These are phyloP conservation scores for Mesotaenium endlicherianum DNA, from an alignment of 139 green algal species.

Conservation along the genomic window DNA sequence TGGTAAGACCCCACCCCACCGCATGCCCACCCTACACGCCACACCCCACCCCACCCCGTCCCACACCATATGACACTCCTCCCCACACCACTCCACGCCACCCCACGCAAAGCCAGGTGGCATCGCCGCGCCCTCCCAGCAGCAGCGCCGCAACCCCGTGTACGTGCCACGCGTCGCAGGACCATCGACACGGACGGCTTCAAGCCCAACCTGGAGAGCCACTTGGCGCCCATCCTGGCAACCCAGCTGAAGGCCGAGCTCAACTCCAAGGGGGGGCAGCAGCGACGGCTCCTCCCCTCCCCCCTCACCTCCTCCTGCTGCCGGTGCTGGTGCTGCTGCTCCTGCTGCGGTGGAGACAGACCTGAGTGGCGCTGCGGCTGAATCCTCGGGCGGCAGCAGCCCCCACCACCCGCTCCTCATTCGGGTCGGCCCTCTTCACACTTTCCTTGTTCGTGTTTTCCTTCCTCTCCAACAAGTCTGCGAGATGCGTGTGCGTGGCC, in stretches of 20 bases:
- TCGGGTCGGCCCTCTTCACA: slow-evolving; percentile 14
- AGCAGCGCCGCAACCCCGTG: too few species aligned
- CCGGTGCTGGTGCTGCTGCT: background rate
- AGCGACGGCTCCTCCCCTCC: background rate
- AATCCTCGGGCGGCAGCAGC: background rate
- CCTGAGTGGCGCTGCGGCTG: background rate
- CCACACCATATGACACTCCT: too few species aligned
- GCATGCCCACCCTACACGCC: too few species aligned
- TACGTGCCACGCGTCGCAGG: too few species aligned
- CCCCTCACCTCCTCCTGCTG: background rate
- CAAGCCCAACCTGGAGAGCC: slow-evolving; percentile 86
- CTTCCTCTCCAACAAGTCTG: background rate
- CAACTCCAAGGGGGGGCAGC: background rate
- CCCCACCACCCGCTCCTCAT: slow-evolving; percentile 75
- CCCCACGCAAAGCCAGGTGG: too few species aligned
- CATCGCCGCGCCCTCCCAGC: too few species aligned
- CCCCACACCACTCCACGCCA: too few species aligned
- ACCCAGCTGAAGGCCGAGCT: slow-evolving; percentile 51
- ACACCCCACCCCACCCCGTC: too few species aligned
- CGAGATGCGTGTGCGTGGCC: background rate
- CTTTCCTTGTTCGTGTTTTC: background rate
- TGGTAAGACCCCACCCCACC: too few species aligned
- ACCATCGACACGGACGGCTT: slow-evolving; percentile 73
- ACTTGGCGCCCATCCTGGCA: slow-evolving; percentile 83
- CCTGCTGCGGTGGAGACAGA: background rate